Percentiles rank a stretch among this genome's conserved stretches.
phyloP scores from a whole-genome alignment of 768 basidiomycete species.

The Lentinula detonsa region DNA sequence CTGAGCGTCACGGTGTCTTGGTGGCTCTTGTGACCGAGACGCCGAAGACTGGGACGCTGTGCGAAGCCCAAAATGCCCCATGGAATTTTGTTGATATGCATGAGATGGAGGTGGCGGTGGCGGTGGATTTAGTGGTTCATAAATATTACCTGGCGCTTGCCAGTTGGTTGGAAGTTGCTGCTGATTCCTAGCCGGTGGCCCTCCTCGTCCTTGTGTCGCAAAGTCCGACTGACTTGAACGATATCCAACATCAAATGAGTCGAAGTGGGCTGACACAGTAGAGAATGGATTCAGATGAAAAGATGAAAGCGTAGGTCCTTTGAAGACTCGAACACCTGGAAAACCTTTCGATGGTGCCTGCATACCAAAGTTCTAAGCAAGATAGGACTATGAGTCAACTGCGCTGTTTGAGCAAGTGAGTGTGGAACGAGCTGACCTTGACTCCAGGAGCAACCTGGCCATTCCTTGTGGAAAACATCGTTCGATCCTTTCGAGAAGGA shows the following conservation, averaged over 20 bases:
- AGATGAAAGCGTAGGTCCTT: conserved; percentile 1
- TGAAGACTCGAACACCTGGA: conserved; percentile 1
- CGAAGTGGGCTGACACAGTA: neutral
- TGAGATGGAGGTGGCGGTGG: neutral
- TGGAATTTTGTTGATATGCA: neutral
- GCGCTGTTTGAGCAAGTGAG: neutral
- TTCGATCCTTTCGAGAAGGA: neutral
- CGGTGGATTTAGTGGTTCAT: neutral
- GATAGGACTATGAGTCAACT: neutral
- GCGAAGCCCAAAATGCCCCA: neutral
- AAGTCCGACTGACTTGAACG: neutral
- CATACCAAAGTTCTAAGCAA: neutral
- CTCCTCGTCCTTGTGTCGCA: neutral
- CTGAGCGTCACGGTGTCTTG: neutral
- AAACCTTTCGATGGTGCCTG: neutral
- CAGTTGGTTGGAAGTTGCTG: neutral
- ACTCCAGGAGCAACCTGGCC: neutral
- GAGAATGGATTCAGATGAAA: neutral
- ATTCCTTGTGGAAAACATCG: conserved; percentile 2
- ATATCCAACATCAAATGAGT: conserved; percentile 3
- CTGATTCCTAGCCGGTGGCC: neutral
- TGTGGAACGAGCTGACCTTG: neutral
- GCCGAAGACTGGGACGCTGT: neutral
- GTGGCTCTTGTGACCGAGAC: neutral
- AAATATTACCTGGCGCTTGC: neutral